These are phyloP conservation scores for Tephrocybe sp. DNA, from an alignment of 768 basidiomycete species.

Conservation along the genomic window DNA sequence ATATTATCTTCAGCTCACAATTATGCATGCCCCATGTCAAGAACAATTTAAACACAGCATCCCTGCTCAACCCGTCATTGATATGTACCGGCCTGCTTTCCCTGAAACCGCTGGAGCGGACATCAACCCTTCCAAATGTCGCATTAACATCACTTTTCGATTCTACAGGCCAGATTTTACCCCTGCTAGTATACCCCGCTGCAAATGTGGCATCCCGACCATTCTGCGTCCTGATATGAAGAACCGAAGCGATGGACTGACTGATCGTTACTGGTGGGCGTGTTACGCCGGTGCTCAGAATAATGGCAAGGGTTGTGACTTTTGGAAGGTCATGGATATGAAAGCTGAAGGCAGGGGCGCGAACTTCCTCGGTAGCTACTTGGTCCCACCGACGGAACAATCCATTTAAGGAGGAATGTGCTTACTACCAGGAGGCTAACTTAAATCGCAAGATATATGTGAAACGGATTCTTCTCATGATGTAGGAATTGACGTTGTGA, in stretches of 20 bases:
- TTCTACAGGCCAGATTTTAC: conserved; percentile 84
- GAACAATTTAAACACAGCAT: conserved; percentile 80
- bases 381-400: not conserved
- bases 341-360: conserved; percentile 60
- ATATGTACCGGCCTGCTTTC: conserved; percentile 63
- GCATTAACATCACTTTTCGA: conserved; percentile 85
- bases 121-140: conserved; percentile 55
- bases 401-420: not conserved
- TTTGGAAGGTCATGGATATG: conserved; percentile 75
- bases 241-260: conserved; percentile 50
- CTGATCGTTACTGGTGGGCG: conserved; percentile 74
- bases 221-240: conserved; percentile 81
- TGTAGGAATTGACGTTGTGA: too few relatives aligned
- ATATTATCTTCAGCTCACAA: conserved; percentile 58
- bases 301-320: conserved; percentile 77
- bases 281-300: conserved; percentile 82
- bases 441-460: too few relatives aligned
- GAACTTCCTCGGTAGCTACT: not conserved
- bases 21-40: conserved; percentile 86
- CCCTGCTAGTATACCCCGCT: conserved; percentile 62
- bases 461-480: too few relatives aligned
- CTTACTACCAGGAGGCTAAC: too few relatives aligned
- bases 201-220: conserved; percentile 70
- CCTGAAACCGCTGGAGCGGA: conserved; percentile 30
- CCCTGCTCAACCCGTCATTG: conserved; percentile 67